A percentile compares a stretch with the other conserved stretches of the same genome.
These are phyloP conservation scores for Fonsecaea pedrosoi DNA, from an alignment of 2,329 filamentous ascomycete species.

Conservation along the genomic window DNA sequence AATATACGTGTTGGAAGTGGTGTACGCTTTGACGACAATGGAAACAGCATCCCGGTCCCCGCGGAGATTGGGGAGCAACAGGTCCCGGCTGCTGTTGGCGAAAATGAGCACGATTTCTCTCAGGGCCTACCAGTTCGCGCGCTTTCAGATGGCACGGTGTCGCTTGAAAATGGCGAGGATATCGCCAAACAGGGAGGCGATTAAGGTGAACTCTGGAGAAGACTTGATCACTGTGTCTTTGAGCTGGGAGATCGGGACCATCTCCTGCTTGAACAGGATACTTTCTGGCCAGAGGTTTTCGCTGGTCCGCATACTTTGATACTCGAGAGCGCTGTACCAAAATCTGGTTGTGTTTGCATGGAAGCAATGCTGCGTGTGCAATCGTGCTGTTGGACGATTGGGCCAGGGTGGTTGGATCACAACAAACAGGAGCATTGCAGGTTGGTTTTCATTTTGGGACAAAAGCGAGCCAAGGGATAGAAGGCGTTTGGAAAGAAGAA, in stretches of 20 bases:
- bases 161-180: background rate
- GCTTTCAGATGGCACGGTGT: background rate
- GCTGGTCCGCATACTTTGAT: background rate
- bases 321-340: background rate
- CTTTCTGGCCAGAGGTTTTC: background rate
- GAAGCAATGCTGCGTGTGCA: background rate
- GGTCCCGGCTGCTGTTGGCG: background rate
- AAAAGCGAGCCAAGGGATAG: background rate
- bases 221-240: background rate
- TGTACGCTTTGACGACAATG: conserved; percentile 25
- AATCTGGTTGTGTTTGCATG: background rate
- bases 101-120: background rate
- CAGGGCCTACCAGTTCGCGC: background rate
- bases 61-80: conserved; percentile 6
- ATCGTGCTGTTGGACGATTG: background rate
- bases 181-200: background rate
- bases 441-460: background rate
- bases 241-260: background rate
- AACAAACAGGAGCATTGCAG: background rate
- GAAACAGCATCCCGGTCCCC: conserved; percentile 15
- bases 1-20: conserved; percentile 21
- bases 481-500: background rate
- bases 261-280: background rate
- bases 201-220: background rate
- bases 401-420: background rate